Conservation (phyloP, 495 filamentous ascomycete species). For the Penicillium steckii region DNA sequence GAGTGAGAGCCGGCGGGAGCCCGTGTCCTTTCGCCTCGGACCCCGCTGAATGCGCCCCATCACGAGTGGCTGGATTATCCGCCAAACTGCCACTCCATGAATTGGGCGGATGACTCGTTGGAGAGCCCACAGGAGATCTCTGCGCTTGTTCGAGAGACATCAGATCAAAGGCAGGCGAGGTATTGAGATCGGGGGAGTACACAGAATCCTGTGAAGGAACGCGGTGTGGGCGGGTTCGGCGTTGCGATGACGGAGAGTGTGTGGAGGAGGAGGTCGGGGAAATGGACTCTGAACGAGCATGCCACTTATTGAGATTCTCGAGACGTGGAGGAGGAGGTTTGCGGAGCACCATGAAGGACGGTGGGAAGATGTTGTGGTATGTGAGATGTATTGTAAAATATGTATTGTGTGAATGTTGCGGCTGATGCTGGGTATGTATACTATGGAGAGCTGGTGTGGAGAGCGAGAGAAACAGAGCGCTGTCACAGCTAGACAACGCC, state of each 20-base stretch:
- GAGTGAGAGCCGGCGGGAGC: conserved; percentile 25
- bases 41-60: conserved; percentile 3
- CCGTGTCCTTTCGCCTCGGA: conserved; percentile 15
- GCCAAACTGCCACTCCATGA: conserved; percentile 36
- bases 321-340: conserved; percentile 46
- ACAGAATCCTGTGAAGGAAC: conserved; percentile 37
- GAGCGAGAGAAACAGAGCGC: not conserved
- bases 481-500: not conserved
- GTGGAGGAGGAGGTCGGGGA: conserved; percentile 28
- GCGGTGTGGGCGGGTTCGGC: conserved; percentile 30
- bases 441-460: not conserved
- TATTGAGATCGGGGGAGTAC: conserved; percentile 44
- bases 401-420: not conserved
- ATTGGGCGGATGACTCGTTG: conserved; percentile 27
- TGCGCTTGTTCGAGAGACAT: conserved; percentile 47
- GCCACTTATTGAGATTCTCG: conserved; percentile 35
- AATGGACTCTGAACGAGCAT: conserved; percentile 28
- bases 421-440: not conserved
- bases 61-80: conserved; percentile 19
- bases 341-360: conserved; percentile 45
- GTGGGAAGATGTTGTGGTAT: not conserved
- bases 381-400: conserved; percentile 1
- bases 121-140: conserved; percentile 37
- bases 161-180: conserved; percentile 42
- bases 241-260: conserved; percentile 31